phyloP scores from a whole-genome alignment of 2,329 filamentous ascomycete species.

The Diaporthe sp. region DNA sequence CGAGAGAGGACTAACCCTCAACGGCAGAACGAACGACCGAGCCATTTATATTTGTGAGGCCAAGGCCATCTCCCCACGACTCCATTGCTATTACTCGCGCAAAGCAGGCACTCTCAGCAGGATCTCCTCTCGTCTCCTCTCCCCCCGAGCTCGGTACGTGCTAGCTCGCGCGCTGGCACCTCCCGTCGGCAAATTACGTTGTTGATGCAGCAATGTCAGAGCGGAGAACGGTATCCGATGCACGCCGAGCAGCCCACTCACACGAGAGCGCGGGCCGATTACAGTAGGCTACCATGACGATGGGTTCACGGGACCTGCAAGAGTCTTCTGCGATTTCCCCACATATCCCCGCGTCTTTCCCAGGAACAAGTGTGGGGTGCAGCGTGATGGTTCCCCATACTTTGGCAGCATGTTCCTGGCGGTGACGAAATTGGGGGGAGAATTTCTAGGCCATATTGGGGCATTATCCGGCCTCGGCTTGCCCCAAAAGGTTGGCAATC shows the following conservation, averaged over 20 bases:
- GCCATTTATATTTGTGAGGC: constrained; percentile 8
- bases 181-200: not conserved
- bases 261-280: constrained; percentile 18
- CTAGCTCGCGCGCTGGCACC: not conserved
- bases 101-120: not conserved
- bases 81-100: constrained; percentile 28
- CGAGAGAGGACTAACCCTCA: not conserved
- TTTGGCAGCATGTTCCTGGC: constrained; percentile 21
- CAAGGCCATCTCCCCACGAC: constrained; percentile 1
- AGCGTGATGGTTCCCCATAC: constrained; percentile 19
- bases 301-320: constrained; percentile 17
- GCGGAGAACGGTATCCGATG: not conserved
- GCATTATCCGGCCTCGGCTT: not conserved
- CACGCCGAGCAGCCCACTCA: constrained; percentile 3
- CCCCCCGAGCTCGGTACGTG: constrained; percentile 12
- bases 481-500: not conserved
- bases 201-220: not conserved
- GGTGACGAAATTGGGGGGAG: constrained; percentile 22
- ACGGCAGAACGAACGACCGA: not conserved
- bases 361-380: constrained; percentile 27
- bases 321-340: not conserved
- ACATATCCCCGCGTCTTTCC: constrained; percentile 29
- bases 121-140: not conserved
- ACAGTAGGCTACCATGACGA: not conserved
- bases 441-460: not conserved